Conservation (phyloP, 2,329 filamentous ascomycete genomes). For the Aspergillus texensis region DNA sequence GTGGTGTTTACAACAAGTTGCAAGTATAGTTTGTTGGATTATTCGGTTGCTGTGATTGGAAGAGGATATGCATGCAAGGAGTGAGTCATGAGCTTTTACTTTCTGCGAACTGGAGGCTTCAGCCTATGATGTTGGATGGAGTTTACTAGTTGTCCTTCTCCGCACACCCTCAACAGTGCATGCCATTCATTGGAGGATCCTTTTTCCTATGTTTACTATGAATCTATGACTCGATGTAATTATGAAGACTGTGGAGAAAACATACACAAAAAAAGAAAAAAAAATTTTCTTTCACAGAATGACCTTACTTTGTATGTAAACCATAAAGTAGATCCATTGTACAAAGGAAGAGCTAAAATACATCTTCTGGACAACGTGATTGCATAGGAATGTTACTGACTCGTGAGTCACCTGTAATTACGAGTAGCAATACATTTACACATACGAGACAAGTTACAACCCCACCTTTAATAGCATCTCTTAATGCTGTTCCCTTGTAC, state of each 20-base stretch:
- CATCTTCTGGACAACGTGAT: not conserved
- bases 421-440: not conserved
- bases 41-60: not conserved
- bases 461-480: not conserved
- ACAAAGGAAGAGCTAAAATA: not conserved
- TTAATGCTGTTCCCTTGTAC: not conserved
- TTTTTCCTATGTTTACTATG: conserved; percentile 1
- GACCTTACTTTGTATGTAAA: not conserved
- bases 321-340: no score
- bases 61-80: not conserved
- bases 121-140: not conserved
- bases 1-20: not conserved
- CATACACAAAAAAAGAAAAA: not conserved
- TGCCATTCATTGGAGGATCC: not conserved
- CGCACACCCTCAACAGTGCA: not conserved
- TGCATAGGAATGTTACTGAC: not conserved
- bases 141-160: not conserved
- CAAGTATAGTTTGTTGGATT: not conserved
- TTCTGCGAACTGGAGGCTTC: not conserved
- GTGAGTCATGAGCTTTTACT: conserved; percentile 4
- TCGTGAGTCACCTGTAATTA: not conserved
- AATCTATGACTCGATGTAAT: not conserved
- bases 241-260: not conserved
- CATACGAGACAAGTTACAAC: not conserved
- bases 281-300: not conserved